Evolutionary conservation across 805 yeast species (phyloP).

Genomic region (Blastobotrys attinorum): DNA sequence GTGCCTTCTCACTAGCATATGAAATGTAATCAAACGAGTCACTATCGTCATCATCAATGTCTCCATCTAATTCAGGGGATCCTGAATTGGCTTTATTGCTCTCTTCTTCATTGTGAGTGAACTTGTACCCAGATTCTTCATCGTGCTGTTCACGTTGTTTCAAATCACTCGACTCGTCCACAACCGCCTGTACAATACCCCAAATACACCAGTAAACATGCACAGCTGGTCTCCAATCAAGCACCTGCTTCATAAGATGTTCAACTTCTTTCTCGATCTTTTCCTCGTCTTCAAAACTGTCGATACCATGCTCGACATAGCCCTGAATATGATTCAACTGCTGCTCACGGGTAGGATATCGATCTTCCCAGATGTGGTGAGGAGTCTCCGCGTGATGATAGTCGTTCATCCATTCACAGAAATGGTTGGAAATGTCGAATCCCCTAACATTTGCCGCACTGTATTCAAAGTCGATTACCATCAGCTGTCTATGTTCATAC

Average conservation of each 20-base stretch:
- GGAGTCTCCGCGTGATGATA: constrained; percentile 58
- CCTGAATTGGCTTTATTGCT: not conserved
- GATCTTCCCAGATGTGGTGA: constrained; percentile 45
- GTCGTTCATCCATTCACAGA: constrained; percentile 96
- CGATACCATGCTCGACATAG: constrained; percentile 53
- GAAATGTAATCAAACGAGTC: constrained; percentile 73
- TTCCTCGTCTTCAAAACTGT: constrained; percentile 27
- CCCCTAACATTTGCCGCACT: constrained; percentile 88
- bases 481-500: constrained; percentile 61
- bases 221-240: constrained; percentile 74
- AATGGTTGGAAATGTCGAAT: constrained; percentile 86
- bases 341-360: constrained; percentile 63
- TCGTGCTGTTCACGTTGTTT: constrained; percentile 25
- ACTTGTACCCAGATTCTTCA: constrained; percentile 34
- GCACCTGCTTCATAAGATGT: constrained; percentile 53
- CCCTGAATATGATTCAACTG: constrained; percentile 64
- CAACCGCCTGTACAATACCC: constrained; percentile 76
- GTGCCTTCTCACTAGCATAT: constrained; percentile 69
- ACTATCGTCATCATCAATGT: constrained; percentile 31
- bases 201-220: constrained; percentile 81
- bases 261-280: constrained; percentile 40
- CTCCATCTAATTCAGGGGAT: constrained; percentile 1
- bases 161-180: constrained; percentile 34
- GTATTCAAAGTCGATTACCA: constrained; percentile 94
- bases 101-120: constrained; percentile 2